Base-by-base conservation (phyloP, 108 stramenopile species). In the Seminavis robusta region DNA sequence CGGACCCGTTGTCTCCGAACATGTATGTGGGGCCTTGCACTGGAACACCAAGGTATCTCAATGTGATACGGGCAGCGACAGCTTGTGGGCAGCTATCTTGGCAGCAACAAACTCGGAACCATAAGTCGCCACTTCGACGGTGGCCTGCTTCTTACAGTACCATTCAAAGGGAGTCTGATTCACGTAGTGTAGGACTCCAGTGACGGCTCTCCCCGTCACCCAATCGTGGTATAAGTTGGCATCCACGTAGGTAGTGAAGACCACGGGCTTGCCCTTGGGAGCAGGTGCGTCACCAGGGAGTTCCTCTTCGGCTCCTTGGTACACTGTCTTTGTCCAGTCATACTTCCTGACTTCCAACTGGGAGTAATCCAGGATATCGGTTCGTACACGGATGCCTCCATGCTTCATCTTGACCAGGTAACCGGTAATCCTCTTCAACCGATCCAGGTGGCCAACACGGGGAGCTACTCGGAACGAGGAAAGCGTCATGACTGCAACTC, bases 1-100 rank as follows among this genome's bases (percentile, higher is more conserved):
- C 33, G 7, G 33, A 34, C n/a, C 42, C 9, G 29, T 74, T 74
- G 32, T 74, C 73, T 10, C 66, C 69, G 47, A 56, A 71, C 1
- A 77, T 36, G 16, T 53, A 52, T n/a, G 74, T 19, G 17, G 59
- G 19, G 15, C 43, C 66, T 7, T 47, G 26, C 1, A 83, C 25
- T 3, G 70, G 65, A 32, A 68, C 59, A 4, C 67, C 67, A 11
- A 68, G 31, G 43, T 54, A 60, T 33, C 59, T 15, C 11, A 68
- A 52, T 6, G 67, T 53, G n/a, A 9, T 47, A 4, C 23, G 19
- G 1, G 65, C 40, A 4, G 42, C 39, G 1, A 65, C 30, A 33
- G 75, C 33, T 10, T 47, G 34, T 81, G 72, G 0, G 65, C 53
- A 11, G 56, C 52, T 31, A 33, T 65, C 32, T 31, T 4, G 11